Evolutionary conservation across 164 flowering plant species (phyloP).

Genomic region (Berberis thunbergii): DNA sequence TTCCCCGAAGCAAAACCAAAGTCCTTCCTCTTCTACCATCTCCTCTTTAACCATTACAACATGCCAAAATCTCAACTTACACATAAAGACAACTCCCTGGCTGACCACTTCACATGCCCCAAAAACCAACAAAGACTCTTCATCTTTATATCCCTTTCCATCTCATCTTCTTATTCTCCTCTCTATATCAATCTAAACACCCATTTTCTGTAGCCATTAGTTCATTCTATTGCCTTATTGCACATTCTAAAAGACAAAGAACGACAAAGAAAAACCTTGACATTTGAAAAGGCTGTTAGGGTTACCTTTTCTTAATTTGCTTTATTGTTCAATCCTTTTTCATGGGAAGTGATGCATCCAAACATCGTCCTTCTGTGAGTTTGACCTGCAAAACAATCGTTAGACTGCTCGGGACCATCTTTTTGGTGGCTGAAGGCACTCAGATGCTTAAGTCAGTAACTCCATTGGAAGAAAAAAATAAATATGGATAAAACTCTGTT

Average conservation of each 20-base stretch:
- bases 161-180: constrained; percentile 1
- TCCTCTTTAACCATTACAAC: constrained; percentile 7
- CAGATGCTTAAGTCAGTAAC: too few relatives aligned
- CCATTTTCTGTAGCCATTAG: constrained; percentile 30
- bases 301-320: background rate
- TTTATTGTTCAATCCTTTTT: constrained; percentile 34
- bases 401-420: too few relatives aligned
- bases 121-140: constrained; percentile 24
- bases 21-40: constrained; percentile 14
- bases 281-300: constrained; percentile 26
- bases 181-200: background rate
- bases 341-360: constrained; percentile 11
- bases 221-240: constrained; percentile 8
- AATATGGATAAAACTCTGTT: too few relatives aligned
- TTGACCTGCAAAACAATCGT: too few relatives aligned
- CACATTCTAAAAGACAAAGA: background rate
- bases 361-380: too few relatives aligned
- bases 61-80: constrained; percentile 50
- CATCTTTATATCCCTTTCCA: constrained; percentile 1
- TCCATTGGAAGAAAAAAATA: too few relatives aligned
- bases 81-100: constrained; percentile 42
- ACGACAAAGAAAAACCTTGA: background rate
- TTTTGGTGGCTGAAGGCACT: too few relatives aligned
- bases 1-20: too few relatives aligned
- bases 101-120: constrained; percentile 73